Evolutionary conservation across 1,139 yeast species (phyloP), one percentile per base, ranked within the genome.

Genomic region (Hansenula sp.): DNA sequence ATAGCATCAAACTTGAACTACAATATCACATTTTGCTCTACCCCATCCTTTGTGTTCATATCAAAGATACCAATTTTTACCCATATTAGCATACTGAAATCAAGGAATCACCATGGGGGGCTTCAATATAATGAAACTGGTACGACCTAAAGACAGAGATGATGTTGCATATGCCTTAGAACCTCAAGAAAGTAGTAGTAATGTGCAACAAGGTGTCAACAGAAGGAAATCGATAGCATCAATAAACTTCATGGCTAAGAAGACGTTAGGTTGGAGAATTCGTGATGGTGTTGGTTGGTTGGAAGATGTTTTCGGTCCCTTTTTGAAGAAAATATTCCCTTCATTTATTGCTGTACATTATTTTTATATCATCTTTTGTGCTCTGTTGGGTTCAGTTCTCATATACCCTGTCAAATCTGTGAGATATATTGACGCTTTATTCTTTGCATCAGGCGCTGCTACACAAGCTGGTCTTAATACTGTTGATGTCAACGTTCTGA

Each of bases 391-490:
- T 1, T 86, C 96, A 0, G 73, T 91, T 25, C 56, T 91, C 42
- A 62, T 91, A 29, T 91, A 82, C 58, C 96, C 96, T 0, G 74
- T 77, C n/a, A 72, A 69, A 44, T 81, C 85, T 57, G 68, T 81
- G 33, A 49, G 61, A 5, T 94, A 91, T 60, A 81, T 88, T 37
- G 98, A 94, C 67, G 79, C 86, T 2, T 66, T 94, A 35, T 89
- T 90, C 63, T 69, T 88, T 45, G 75, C 90, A 0, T 67, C 82
- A 7, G 93, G 96, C 5, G 80, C 93, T 0, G 68, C 84, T 4
- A 89, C 99, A 1, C 97, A 91, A 60, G 96, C 96, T 1, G 99
- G 99, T 0, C 68, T 94, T 47, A 89, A 89, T 58, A 83, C 97
- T 0, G 71, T 86, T 18, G 79, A 89, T 58, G 54, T 84, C 33